phyloP scores from a whole-genome alignment of 306 rosid genomes.

The Prunus mira region DNA sequence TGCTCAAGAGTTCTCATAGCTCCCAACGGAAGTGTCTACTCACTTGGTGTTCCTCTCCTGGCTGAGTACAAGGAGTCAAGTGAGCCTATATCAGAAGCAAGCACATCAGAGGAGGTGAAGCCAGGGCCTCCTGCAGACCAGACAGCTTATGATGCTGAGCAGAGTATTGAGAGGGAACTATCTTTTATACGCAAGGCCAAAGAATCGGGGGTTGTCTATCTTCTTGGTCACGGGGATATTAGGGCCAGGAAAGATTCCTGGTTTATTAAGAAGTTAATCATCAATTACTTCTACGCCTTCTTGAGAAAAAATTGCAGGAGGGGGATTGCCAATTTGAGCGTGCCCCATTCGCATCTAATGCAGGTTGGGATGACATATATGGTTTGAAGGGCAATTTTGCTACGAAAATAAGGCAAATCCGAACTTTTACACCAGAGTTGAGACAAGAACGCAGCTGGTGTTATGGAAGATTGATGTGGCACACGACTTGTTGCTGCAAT shows the following conservation, averaged over 20 bases:
- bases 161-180: conserved; percentile 82
- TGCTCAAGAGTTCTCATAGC: conserved; percentile 67
- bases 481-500: not conserved
- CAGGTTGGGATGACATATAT: conserved; percentile 99
- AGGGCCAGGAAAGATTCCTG: conserved; percentile 93
- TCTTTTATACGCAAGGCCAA: conserved; percentile 87
- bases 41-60: conserved; percentile 82
- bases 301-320: conserved; percentile 91
- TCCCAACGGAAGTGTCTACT: conserved; percentile 91
- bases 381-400: conserved; percentile 64
- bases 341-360: conserved; percentile 88
- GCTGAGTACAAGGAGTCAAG: conserved; percentile 44
- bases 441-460: not conserved
- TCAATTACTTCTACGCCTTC: conserved; percentile 87
- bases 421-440: not conserved
- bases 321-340: conserved; percentile 86
- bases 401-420: not conserved
- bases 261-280: conserved; percentile 82
- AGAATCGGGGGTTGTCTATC: conserved; percentile 94
- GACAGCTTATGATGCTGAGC: conserved; percentile 61
- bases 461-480: not conserved
- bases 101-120: conserved; percentile 56
- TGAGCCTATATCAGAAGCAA: conserved; percentile 47
- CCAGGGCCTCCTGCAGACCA: conserved; percentile 37
- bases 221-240: conserved; percentile 92